A percentile compares a stretch with the other conserved stretches of the same genome.
These are phyloP conservation scores for Protomyces macrosporus DNA, from an alignment of 1,139 yeast genomes.

Conservation along the genomic window DNA sequence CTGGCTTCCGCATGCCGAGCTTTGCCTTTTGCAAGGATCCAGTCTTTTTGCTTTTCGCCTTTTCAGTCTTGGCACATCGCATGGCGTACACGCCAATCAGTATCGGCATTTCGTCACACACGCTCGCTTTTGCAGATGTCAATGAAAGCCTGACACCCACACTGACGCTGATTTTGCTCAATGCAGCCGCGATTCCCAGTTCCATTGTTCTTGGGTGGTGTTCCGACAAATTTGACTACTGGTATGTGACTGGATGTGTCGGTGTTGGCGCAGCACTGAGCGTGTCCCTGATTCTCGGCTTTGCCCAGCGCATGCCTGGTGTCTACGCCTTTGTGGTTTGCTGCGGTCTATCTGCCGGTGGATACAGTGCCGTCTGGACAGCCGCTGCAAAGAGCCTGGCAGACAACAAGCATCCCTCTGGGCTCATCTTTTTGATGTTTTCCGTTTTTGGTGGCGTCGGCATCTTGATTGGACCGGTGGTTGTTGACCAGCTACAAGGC, in stretches of 20 bases:
- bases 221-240: constrained; percentile 2
- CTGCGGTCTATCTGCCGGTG: constrained; percentile 8
- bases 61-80: constrained; percentile 8
- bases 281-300: constrained; percentile 11
- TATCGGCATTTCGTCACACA: neutral
- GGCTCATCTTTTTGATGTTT: constrained; percentile 6
- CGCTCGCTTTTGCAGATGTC: neutral
- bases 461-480: constrained; percentile 8
- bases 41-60: constrained; percentile 1
- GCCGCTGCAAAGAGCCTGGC: constrained; percentile 14
- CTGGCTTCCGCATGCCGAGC: neutral
- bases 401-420: constrained; percentile 1
- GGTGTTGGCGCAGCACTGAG: constrained; percentile 2
- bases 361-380: constrained; percentile 15
- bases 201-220: constrained; percentile 1
- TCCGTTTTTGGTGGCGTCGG: constrained; percentile 11
- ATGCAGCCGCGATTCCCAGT: constrained; percentile 7
- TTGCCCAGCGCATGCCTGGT: constrained; percentile 3
- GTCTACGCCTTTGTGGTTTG: constrained; percentile 9
- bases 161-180: constrained; percentile 4
- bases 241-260: constrained; percentile 4
- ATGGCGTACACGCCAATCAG: constrained; percentile 16
- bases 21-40: neutral
- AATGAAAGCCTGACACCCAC: constrained; percentile 1
- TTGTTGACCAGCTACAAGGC: constrained; percentile 1